phyloP scores from a whole-genome alignment of 129 eudicot genomes.

The Tagetes erecta region DNA sequence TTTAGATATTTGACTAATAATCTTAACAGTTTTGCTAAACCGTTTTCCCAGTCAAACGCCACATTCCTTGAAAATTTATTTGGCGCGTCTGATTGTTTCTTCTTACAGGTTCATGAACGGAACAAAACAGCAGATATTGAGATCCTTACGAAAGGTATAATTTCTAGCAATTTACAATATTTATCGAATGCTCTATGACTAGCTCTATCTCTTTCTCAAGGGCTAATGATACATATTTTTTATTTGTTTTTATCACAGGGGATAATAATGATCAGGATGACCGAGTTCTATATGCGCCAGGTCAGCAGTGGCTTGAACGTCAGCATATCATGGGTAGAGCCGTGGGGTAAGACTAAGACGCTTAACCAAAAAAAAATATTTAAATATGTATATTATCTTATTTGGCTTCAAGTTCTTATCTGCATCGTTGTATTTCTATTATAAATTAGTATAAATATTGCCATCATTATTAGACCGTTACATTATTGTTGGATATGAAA shows the following conservation, averaged over 20 bases:
- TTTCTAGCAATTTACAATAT: neutral
- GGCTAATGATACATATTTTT: conserved; percentile 38
- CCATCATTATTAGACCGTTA: neutral
- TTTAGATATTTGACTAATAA: conserved; percentile 4
- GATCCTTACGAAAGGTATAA: conserved; percentile 83
- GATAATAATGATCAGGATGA: conserved; percentile 74
- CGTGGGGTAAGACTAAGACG: conserved; percentile 55
- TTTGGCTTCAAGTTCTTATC: conserved; percentile 12
- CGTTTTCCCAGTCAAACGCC: neutral
- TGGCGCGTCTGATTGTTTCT: neutral
- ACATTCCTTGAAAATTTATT: conserved; percentile 7
- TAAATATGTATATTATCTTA: neutral
- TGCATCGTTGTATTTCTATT: conserved; percentile 9
- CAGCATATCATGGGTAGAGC: conserved; percentile 91
- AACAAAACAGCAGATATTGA: conserved; percentile 56
- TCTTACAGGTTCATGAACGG: conserved; percentile 69
- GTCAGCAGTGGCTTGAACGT: conserved; percentile 80
- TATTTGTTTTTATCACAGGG: conserved; percentile 43
- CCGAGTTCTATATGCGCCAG: conserved; percentile 63
- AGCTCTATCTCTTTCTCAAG: conserved; percentile 28
- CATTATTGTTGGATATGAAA: neutral
- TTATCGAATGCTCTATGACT: neutral
- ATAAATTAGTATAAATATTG: conserved; percentile 14
- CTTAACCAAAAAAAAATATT: neutral
- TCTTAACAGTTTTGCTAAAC: neutral